A percentile compares a stretch with the other conserved stretches of the same genome.
Conservation (phyloP, 371 early-diverging fungal species). For the Apophysomyces ossiformis region DNA sequence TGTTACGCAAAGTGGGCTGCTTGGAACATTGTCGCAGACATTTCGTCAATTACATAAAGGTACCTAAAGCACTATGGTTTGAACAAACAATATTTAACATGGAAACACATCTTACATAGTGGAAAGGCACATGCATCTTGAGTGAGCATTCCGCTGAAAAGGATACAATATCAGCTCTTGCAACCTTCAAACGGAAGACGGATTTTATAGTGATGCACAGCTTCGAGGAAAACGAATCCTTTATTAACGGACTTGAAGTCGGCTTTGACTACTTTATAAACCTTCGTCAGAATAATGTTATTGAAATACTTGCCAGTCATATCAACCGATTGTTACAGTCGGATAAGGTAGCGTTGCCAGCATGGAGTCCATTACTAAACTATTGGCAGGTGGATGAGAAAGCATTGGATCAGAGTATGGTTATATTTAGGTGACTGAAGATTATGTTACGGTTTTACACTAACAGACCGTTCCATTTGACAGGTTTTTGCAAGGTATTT, state of each 20-base stretch:
- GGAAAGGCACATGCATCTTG: conserved; percentile 36
- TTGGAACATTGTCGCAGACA: conserved; percentile 38
- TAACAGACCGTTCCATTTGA: conserved; percentile 23
- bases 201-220: conserved; percentile 68
- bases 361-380: not conserved
- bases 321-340: conserved; percentile 34
- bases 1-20: conserved; percentile 40
- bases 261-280: conserved; percentile 88
- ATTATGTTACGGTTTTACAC: not conserved
- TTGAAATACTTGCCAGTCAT: conserved; percentile 71
- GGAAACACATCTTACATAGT: conserved; percentile 13
- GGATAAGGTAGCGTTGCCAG: conserved; percentile 21
- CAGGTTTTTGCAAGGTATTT: conserved; percentile 73
- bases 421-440: conserved; percentile 27
- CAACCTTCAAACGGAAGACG: conserved; percentile 70
- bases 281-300: conserved; percentile 79
- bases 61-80: conserved; percentile 12
- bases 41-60: conserved; percentile 47
- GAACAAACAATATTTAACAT: not conserved
- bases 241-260: conserved; percentile 74
- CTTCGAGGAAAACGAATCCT: conserved; percentile 69
- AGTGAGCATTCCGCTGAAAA: conserved; percentile 22
- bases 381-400: conserved; percentile 30
- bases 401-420: conserved; percentile 36
- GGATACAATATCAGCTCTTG: conserved; percentile 29